Conservation (phyloP, 2,329 filamentous ascomycete genomes). For the Aureobasidium musti region DNA sequence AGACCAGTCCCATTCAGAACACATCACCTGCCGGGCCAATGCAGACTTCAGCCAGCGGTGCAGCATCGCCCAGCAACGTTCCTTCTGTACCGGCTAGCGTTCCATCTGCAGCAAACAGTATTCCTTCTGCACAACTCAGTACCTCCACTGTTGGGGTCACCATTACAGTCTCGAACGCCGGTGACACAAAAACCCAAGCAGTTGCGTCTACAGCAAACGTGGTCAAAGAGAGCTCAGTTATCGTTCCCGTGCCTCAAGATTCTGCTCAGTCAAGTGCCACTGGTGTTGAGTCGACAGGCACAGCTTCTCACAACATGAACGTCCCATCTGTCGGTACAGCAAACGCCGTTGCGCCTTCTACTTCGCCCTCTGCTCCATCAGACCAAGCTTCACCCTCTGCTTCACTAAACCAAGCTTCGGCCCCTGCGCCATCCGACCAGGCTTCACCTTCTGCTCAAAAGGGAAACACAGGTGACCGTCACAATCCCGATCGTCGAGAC, state of each 20-base stretch:
- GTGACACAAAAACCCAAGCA: neutral
- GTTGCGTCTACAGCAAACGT: neutral
- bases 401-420: no score
- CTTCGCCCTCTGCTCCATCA: neutral
- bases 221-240: neutral
- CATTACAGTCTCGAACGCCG: neutral
- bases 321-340: constrained; percentile 14
- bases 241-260: neutral
- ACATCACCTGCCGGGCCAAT: neutral
- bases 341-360: neutral
- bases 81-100: neutral
- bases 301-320: constrained; percentile 9
- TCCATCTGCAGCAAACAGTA: neutral
- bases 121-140: neutral
- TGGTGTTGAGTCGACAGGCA: neutral
- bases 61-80: neutral
- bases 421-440: no score
- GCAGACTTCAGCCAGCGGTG: neutral
- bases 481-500: neutral
- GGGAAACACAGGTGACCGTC: neutral
- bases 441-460: neutral
- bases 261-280: neutral
- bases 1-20: neutral
- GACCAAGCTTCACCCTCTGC: no score
- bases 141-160: neutral